phyloP scores from a whole-genome alignment of 2,329 filamentous ascomycete genomes.

The Microdochium trichocladiopsis region DNA sequence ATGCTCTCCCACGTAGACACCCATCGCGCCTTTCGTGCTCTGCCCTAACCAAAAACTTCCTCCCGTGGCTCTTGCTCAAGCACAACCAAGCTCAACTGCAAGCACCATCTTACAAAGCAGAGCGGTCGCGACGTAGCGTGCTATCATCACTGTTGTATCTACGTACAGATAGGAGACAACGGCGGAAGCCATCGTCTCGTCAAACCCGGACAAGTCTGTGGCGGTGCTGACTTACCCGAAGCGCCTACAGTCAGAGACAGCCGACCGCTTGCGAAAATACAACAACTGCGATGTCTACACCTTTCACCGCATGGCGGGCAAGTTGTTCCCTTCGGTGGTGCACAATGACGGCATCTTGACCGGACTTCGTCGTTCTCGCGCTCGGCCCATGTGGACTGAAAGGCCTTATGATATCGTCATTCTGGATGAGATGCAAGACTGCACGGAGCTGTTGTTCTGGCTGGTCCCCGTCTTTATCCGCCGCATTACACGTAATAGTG shows the following conservation, averaged over 20 bases:
- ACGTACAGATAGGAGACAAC: constrained; percentile 23
- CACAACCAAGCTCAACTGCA: no score
- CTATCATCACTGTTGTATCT: no score
- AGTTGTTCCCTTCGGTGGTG: constrained; percentile 9
- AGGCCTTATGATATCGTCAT: constrained; percentile 20
- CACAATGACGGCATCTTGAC: constrained; percentile 10
- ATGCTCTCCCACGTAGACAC: no score
- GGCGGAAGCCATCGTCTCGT: constrained; percentile 18
- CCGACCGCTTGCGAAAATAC: constrained; percentile 10
- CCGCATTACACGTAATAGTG: constrained; percentile 8
- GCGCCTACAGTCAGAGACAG: constrained; percentile 16
- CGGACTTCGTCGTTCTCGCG: constrained; percentile 3
- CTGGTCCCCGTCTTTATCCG: constrained; percentile 14
- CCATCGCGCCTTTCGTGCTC: no score
- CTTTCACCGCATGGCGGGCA: constrained; percentile 16
- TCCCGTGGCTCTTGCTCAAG: no score
- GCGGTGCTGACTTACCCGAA: constrained; percentile 18
- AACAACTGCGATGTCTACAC: constrained; percentile 12
- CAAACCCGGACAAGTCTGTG: constrained; percentile 10
- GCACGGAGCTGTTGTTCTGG: constrained; percentile 17
- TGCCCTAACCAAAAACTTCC: no score
- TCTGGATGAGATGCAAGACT: constrained; percentile 24
- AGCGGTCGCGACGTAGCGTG: no score
- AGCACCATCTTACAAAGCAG: no score
- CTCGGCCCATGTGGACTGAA: constrained; percentile 11